Conservation (phyloP, 129 eudicot genomes). For the Logfia minima region DNA sequence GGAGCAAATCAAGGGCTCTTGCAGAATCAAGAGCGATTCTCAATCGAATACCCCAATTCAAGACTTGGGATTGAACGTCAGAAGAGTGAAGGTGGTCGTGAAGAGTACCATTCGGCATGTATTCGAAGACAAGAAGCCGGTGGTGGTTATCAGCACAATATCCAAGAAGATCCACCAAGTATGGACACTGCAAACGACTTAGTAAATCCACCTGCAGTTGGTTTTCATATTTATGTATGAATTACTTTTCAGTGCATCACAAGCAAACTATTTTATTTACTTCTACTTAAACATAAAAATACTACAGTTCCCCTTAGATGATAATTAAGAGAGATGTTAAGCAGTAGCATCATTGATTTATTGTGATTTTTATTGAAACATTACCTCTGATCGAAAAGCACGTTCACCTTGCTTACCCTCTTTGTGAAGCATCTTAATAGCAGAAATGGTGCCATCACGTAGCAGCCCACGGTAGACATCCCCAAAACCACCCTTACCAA, state of each 20-base stretch:
- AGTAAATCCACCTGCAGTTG: slow-evolving; percentile 77
- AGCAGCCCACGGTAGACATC: slow-evolving; percentile 69
- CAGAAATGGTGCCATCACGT: slow-evolving; percentile 73
- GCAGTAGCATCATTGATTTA: too few relatives aligned
- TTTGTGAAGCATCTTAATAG: slow-evolving; percentile 61
- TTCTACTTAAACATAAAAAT: too few relatives aligned
- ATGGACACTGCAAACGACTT: slow-evolving; percentile 66
- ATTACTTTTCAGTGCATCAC: neutral
- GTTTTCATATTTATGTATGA: neutral
- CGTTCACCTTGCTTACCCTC: slow-evolving; percentile 91
- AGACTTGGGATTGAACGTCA: slow-evolving; percentile 27
- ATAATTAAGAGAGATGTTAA: neutral
- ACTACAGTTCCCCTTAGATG: neutral
- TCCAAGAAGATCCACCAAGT: slow-evolving; percentile 79
- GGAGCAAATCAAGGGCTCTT: slow-evolving; percentile 85
- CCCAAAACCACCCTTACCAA: slow-evolving; percentile 73
- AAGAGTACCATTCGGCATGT: slow-evolving; percentile 74
- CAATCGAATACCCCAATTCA: slow-evolving; percentile 74
- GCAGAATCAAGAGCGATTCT: slow-evolving; percentile 94
- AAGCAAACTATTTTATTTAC: neutral
- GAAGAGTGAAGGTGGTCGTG: slow-evolving; percentile 60
- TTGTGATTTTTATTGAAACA: too few relatives aligned
- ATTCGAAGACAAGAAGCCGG: slow-evolving; percentile 72
- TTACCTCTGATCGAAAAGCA: slow-evolving; percentile 85
- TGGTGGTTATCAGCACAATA: slow-evolving; percentile 94